Evolutionary conservation across 345 rosid genomes (phyloP), one percentile per base, ranked within the genome.

Genomic region (Salix brachista): DNA sequence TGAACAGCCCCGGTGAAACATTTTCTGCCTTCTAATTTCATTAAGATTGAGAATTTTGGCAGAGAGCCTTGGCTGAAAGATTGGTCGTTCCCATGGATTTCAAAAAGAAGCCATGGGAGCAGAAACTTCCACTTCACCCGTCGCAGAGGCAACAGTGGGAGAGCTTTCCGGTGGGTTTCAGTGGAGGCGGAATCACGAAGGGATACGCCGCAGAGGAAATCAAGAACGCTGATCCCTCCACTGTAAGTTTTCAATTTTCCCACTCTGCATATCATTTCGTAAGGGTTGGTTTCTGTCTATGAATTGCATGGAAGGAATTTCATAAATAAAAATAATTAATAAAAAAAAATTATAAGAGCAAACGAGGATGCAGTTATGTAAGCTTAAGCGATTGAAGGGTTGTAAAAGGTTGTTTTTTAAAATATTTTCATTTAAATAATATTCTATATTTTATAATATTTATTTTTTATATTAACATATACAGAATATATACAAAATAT

Each of bases 31-130:
- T 56, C 36, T 2, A 23, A 6, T 32, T 52, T 17, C 28, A 11
- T 56, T 44, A 64, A 23, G 70, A 48, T 73, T 50, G 41, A 32
- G 52, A 70, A 2, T 8, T 32, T 16, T 14, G 39, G 34, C 44
- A 0, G 18, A 65, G n/a, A 68, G 72, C 46, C 72, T 83, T 87
- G 87, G 81, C 81, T 30, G 54, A 80, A 21, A 83, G 81, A 44
- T 10, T 89, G 60, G 77, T 84, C 50, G 80, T 90, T 62, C 89
- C 92, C 2, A 74, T 87, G 75, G 94, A 90, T 77, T 64, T 89
- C 77, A 86, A 74, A 89, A 90, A 83, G 90, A 80, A 86, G 84
- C 85, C 94, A 75, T 79, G 83, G 82, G 87, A 85, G 72, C 90
- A 90, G 78, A 79, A 83, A 72, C 79, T 83, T 72, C 86, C 88